Evolutionary conservation across 108 stramenopile genomes (phyloP).

Genomic region (Cyclotella sp.): DNA sequence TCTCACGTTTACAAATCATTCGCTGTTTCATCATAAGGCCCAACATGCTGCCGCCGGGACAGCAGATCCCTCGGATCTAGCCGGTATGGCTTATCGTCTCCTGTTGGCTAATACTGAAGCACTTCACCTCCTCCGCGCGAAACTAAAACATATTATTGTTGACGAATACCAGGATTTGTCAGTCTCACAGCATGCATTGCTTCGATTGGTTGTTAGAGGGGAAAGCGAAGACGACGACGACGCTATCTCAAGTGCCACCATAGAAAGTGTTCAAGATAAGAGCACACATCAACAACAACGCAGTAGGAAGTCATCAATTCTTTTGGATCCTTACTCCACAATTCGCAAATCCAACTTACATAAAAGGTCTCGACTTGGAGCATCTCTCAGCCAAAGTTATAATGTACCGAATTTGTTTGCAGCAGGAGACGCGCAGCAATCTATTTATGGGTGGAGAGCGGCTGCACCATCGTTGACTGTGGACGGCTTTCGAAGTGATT

Average conservation of each 20-base stretch:
- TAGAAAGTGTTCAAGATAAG: background rate
- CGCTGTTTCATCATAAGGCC: conserved; percentile 16
- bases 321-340: conserved; percentile 25
- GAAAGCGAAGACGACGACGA: conserved; percentile 44
- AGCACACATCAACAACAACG: conserved; percentile 7
- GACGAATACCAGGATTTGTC: conserved; percentile 73
- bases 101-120: conserved; percentile 40
- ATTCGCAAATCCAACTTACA: background rate
- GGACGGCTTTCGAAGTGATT: conserved; percentile 58
- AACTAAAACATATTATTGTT: conserved; percentile 58
- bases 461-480: conserved; percentile 62
- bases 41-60: conserved; percentile 49
- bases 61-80: conserved; percentile 62
- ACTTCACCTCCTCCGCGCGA: conserved; percentile 45
- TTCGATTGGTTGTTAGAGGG: conserved; percentile 53
- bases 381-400: conserved; percentile 28
- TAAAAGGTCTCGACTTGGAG: conserved; percentile 1
- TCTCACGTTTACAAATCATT: background rate
- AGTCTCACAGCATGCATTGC: conserved; percentile 60
- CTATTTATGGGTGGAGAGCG: conserved; percentile 70
- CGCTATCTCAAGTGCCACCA: background rate
- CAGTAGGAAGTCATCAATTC: conserved; percentile 30
- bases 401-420: conserved; percentile 57
- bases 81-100: conserved; percentile 53
- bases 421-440: conserved; percentile 64